Conservation (phyloP, 768 basidiomycete species). For the Kwoniella botswanensis region DNA sequence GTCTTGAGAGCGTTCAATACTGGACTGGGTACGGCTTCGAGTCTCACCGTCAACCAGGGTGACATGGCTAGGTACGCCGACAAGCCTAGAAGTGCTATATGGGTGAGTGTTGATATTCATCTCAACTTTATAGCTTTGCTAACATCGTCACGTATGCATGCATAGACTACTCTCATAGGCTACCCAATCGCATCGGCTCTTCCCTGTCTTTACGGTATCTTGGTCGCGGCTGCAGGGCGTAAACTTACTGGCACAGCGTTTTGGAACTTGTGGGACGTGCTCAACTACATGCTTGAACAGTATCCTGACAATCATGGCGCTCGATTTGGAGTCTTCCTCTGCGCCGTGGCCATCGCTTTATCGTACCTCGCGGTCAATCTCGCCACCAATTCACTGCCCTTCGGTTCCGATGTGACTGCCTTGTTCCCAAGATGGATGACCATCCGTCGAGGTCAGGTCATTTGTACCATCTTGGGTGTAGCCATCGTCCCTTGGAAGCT, state of each 20-base stretch:
- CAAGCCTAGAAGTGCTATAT: constrained; percentile 17
- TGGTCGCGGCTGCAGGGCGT: constrained; percentile 76
- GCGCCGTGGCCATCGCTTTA: constrained; percentile 28
- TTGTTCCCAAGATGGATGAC: constrained; percentile 48
- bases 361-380: constrained; percentile 36
- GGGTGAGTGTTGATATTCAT: constrained; percentile 3
- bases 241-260: constrained; percentile 75
- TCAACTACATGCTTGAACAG: constrained; percentile 68
- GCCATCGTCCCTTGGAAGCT: constrained; percentile 42
- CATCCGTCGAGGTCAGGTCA: constrained; percentile 40
- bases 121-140: no score
- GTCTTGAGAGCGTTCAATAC: constrained; percentile 70
- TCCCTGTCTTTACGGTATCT: constrained; percentile 76
- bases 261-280: constrained; percentile 78
- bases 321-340: constrained; percentile 37
- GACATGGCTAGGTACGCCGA: constrained; percentile 36
- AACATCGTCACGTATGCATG: no score
- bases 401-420: constrained; percentile 41
- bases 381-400: constrained; percentile 42
- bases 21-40: constrained; percentile 70
- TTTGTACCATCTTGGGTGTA: constrained; percentile 36
- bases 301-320: constrained; percentile 61
- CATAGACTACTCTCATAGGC: constrained; percentile 61
- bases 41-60: constrained; percentile 62
- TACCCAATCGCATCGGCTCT: constrained; percentile 75